A percentile compares a stretch with the other conserved stretches of the same genome.
Evolutionary conservation across 768 basidiomycete species (phyloP).

Genomic region (Auricularia sp.): DNA sequence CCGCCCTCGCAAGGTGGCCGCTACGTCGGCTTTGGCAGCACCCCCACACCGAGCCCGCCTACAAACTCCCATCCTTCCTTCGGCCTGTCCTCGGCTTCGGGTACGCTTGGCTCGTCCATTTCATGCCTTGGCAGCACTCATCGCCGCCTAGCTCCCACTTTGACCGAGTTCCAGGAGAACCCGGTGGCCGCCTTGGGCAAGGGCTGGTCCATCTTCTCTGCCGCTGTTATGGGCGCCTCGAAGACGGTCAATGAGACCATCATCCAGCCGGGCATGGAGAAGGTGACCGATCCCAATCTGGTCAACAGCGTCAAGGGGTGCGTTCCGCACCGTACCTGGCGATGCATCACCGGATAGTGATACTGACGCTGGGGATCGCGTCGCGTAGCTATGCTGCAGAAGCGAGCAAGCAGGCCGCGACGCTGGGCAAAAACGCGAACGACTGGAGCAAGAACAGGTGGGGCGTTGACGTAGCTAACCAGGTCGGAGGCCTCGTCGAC

Average conservation of each 20-base stretch:
- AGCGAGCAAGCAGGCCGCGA: conserved; percentile 53
- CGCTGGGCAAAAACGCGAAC: conserved; percentile 55
- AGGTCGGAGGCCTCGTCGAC: conserved; percentile 59
- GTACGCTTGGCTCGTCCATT: neutral
- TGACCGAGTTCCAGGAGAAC: conserved; percentile 77
- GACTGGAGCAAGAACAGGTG: conserved; percentile 66
- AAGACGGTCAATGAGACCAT: conserved; percentile 75
- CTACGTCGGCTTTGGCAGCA: conserved; percentile 87
- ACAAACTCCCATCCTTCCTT: conserved; percentile 53
- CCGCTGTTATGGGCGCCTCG: conserved; percentile 70
- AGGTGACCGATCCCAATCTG: conserved; percentile 69
- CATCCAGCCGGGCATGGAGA: conserved; percentile 81
- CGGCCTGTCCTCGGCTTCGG: conserved; percentile 61
- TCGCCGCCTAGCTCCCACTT: conserved; percentile 41
- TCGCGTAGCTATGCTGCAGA: conserved; percentile 26
- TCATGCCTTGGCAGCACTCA: neutral
- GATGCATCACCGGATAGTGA: neutral
- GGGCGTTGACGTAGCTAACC: conserved; percentile 80
- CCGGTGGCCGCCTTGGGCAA: conserved; percentile 79
- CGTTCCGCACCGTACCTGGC: conserved; percentile 21
- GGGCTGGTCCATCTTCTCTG: conserved; percentile 93
- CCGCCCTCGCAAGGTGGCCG: conserved; percentile 91
- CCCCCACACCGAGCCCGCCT: conserved; percentile 46
- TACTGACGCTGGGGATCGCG: neutral
- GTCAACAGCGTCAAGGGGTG: conserved; percentile 67